Percentiles rank a stretch among this genome's conserved stretches.
These are phyloP conservation scores for Macroventuria anomochaeta DNA, from an alignment of 2,329 filamentous ascomycete genomes.

Conservation along the genomic window DNA sequence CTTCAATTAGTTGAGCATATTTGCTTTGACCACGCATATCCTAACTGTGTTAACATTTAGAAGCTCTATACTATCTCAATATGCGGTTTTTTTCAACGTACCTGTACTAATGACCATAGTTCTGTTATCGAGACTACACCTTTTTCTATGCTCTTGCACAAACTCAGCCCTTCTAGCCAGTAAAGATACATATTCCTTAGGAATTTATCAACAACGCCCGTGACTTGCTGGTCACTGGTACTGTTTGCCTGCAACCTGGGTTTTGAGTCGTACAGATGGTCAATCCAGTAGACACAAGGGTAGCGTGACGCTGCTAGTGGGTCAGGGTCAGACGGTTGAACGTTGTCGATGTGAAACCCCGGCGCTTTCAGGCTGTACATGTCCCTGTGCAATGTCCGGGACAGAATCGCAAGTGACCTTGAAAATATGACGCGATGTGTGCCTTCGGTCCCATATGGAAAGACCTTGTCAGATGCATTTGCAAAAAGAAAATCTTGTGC, in stretches of 20 bases:
- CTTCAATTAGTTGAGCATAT: slow-evolving; percentile 16
- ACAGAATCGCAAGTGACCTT: slow-evolving; percentile 41
- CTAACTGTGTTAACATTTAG: background rate
- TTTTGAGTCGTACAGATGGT: too few relatives aligned
- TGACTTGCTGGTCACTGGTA: too few relatives aligned
- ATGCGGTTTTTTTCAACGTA: too few relatives aligned
- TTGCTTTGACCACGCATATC: background rate
- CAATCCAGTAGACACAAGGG: too few relatives aligned
- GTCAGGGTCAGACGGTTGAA: slow-evolving; percentile 31
- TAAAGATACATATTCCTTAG: too few relatives aligned
- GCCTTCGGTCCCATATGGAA: slow-evolving; percentile 25
- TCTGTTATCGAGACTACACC: slow-evolving; percentile 17
- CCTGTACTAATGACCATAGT: slow-evolving; percentile 8
- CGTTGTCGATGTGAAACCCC: slow-evolving; percentile 24
- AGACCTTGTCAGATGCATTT: slow-evolving; percentile 31
- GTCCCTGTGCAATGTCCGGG: slow-evolving; percentile 29
- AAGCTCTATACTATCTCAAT: too few relatives aligned
- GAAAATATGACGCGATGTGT: slow-evolving; percentile 24
- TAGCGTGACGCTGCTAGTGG: slow-evolving; percentile 32
- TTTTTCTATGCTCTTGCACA: slow-evolving; percentile 14
- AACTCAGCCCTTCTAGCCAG: too few relatives aligned
- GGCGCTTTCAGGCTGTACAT: too few relatives aligned
- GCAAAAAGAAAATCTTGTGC: slow-evolving; percentile 52
- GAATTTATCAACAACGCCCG: too few relatives aligned
- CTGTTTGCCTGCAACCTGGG: too few relatives aligned